Conservation (phyloP, 2,329 filamentous ascomycete species). For the Neocucurbitaria cava region DNA sequence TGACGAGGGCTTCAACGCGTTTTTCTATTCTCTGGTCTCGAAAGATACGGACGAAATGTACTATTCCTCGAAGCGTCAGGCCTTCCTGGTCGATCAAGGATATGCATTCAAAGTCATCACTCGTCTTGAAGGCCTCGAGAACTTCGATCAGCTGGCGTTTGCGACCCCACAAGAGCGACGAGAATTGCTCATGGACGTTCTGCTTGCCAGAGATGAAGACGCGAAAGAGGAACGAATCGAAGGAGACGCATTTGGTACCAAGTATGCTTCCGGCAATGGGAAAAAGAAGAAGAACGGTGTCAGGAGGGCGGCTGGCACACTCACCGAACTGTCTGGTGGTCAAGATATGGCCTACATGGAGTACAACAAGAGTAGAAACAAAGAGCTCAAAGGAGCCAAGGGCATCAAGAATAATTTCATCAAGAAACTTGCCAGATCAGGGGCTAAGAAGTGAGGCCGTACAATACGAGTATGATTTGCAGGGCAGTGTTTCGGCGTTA, state of each 20-base stretch:
- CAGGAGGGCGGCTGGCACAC: constrained; percentile 80
- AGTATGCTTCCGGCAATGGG: constrained; percentile 47
- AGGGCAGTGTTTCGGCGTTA: neutral
- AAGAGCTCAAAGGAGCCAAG: constrained; percentile 51
- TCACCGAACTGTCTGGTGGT: constrained; percentile 86
- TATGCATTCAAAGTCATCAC: constrained; percentile 99
- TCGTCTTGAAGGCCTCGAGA: constrained; percentile 87
- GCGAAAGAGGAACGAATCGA: constrained; percentile 74
- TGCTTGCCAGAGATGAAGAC: constrained; percentile 80
- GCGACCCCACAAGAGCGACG: constrained; percentile 79
- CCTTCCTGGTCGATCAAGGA: constrained; percentile 95
- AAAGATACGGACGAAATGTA: constrained; percentile 99
- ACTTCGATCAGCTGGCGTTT: constrained; percentile 81
- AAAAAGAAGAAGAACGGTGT: constrained; percentile 66
- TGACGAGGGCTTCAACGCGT: constrained; percentile 98
- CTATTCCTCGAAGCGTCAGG: constrained; percentile 95
- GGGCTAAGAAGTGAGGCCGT: constrained; percentile 3
- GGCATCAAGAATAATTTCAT: constrained; percentile 53
- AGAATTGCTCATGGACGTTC: constrained; percentile 85
- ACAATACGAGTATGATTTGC: neutral
- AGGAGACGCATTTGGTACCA: constrained; percentile 70
- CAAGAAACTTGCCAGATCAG: constrained; percentile 47
- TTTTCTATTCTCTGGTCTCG: constrained; percentile 96
- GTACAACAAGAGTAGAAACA: constrained; percentile 56
- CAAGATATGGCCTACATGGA: constrained; percentile 90